Percentiles rank a stretch among this genome's conserved stretches.
These are phyloP conservation scores for Plasmodium ovale DNA, from an alignment of 169 alveolate genomes.

Conservation along the genomic window DNA sequence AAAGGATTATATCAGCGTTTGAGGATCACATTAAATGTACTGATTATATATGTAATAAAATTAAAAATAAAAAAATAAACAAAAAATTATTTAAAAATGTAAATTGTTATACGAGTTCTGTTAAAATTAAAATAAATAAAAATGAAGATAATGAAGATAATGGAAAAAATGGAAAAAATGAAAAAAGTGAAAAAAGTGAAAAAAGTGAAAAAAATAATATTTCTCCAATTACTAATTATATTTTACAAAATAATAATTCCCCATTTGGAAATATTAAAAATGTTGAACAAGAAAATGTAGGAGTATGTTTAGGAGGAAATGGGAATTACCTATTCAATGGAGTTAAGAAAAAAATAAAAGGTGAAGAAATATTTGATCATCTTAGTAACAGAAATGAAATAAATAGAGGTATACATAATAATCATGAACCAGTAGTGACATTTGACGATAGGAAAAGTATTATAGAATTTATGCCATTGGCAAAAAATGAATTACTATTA, in stretches of 20 bases:
- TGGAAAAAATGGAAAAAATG: constrained; percentile 8
- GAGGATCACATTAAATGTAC: constrained; percentile 73
- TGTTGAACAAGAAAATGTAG: no score
- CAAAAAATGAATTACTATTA: constrained; percentile 50
- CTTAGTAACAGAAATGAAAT: no score
- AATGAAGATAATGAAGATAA: constrained; percentile 27
- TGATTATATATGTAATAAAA: constrained; percentile 67
- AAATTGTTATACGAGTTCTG: constrained; percentile 48
- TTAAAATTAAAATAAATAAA: constrained; percentile 60
- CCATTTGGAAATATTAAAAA: no score
- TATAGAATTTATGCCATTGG: constrained; percentile 75
- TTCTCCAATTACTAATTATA: constrained; percentile 9
- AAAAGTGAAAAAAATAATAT: neutral
- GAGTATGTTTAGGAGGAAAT: neutral
- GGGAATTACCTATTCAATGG: no score
- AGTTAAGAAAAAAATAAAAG: no score
- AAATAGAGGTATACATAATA: no score
- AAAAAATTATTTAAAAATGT: constrained; percentile 47
- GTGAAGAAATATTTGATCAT: no score
- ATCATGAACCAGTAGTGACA: neutral
- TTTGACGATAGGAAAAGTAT: constrained; percentile 27
- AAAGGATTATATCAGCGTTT: constrained; percentile 54
- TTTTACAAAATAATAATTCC: constrained; percentile 22
- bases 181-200: constrained; percentile 4
- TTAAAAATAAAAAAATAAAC: constrained; percentile 59